Evolutionary conservation across 257 asterid genomes (phyloP).

Genomic region (Solanum stenotomum): DNA sequence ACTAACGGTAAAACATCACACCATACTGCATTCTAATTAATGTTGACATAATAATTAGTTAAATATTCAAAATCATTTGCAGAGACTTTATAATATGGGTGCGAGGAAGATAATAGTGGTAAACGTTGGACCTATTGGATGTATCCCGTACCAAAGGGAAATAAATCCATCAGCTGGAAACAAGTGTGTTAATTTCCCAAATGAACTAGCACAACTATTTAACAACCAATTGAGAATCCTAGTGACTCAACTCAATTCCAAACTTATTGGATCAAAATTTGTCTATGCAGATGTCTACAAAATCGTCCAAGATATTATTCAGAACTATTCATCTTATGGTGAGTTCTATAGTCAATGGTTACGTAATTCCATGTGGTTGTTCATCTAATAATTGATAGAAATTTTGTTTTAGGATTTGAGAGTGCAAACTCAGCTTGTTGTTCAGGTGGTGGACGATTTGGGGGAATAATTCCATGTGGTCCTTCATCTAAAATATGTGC

Average conservation of each 20-base stretch:
- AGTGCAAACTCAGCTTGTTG: slow-evolving; percentile 61
- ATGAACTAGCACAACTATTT: slow-evolving; percentile 48
- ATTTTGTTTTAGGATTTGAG: slow-evolving; percentile 36
- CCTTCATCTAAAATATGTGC: slow-evolving; percentile 48
- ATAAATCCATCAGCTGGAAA: slow-evolving; percentile 43
- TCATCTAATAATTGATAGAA: not conserved
- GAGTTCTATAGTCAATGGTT: not conserved
- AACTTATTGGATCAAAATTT: slow-evolving; percentile 38
- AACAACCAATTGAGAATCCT: slow-evolving; percentile 42
- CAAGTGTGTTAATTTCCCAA: slow-evolving; percentile 43
- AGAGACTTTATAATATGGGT: slow-evolving; percentile 64
- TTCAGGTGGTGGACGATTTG: slow-evolving; percentile 41
- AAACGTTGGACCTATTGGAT: slow-evolving; percentile 80
- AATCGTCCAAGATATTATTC: slow-evolving; percentile 42
- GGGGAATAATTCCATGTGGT: slow-evolving; percentile 68
- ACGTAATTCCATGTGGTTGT: not conserved
- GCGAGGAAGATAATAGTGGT: slow-evolving; percentile 43
- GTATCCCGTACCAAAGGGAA: slow-evolving; percentile 71
- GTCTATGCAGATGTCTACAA: slow-evolving; percentile 59
- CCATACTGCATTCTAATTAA: not conserved
- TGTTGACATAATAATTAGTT: not conserved
- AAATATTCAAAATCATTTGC: not conserved
- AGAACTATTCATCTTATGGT: slow-evolving; percentile 43
- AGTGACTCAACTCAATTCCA: slow-evolving; percentile 25
- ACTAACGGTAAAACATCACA: slow-evolving; percentile 31